Evolutionary conservation across 2,329 filamentous ascomycete genomes (phyloP), one percentile per base, ranked within the genome.

Genomic region (Sphaerulina populicola): DNA sequence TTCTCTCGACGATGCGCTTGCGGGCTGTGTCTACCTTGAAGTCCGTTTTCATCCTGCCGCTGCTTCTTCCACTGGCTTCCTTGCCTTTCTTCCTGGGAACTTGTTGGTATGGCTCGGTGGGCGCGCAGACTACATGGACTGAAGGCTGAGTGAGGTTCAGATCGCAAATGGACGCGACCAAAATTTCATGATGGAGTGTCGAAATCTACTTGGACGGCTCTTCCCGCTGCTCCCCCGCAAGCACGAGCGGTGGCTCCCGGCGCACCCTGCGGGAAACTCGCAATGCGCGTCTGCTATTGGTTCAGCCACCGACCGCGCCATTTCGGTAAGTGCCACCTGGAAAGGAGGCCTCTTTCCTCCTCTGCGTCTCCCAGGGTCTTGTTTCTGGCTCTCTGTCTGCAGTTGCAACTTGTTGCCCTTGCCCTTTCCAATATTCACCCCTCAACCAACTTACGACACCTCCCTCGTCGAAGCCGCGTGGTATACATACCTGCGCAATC

Each of bases 21-120:
- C 37, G 37, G 51, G 30, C 44, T 21, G 53, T 33, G 52, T 70
- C 57, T 72, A 94, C 91, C 82, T 93, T 94, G 72, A 97, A 98
- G 73, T 97, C 91, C 61, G 90, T 97, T 86, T 97, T 98, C 93
- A 98, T 98, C 35, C 29, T 54, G 47, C 38, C 14, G 35, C 31
- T 50, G 9, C 35, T 35, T 21, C 31, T 11, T 35, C 31, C 10
- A 35, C 31, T 11, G 4, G 31, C 31, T 35, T 35, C 8, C 31
- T n/a, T n/a, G 10, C 12, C 31, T n/a, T 11, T 11, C 31, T 35
- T 9, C 10, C 3, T 9, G 6, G 10, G 5, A 35, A 11, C 6
- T n/a, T 35, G 31, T 35, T n/a, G 10, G 31, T 9, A 7, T 27
- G 5, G 6, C 23, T 27, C 23, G 5, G 6, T 27, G 23, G 23